phyloP scores from a whole-genome alignment of 495 filamentous ascomycete species.

The Ascodesmis nigricans region DNA sequence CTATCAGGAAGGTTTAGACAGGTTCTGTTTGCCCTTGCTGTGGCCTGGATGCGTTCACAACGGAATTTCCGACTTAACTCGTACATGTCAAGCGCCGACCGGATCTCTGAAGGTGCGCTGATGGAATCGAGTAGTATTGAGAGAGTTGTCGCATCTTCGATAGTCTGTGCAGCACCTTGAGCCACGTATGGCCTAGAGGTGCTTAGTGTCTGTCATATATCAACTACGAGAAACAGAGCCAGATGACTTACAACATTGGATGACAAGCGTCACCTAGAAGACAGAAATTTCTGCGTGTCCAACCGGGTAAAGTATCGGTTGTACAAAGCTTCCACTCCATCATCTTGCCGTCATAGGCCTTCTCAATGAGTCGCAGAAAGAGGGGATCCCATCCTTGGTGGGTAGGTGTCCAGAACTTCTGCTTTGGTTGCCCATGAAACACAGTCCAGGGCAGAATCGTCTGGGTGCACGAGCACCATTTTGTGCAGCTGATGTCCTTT shows the following conservation, averaged over 20 bases:
- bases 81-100: constrained; percentile 45
- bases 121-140: constrained; percentile 38
- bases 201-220: not conserved
- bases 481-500: constrained; percentile 58
- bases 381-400: constrained; percentile 51
- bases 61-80: constrained; percentile 50
- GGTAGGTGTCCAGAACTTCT: constrained; percentile 43
- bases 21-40: constrained; percentile 44
- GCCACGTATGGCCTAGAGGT: constrained; percentile 30
- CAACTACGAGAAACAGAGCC: not conserved
- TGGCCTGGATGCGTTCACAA: constrained; percentile 44
- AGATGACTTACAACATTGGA: constrained; percentile 33
- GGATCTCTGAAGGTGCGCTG: constrained; percentile 34
- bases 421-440: constrained; percentile 45
- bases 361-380: no score
- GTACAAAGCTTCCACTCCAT: constrained; percentile 62
- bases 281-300: constrained; percentile 43
- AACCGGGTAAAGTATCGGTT: constrained; percentile 45
- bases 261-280: constrained; percentile 64
- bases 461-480: constrained; percentile 51
- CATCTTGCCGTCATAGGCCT: constrained; percentile 55
- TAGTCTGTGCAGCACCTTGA: constrained; percentile 70
- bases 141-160: constrained; percentile 57
- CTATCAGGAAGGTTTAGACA: constrained; percentile 54
- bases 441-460: constrained; percentile 45